A percentile compares a stretch with the other conserved stretches of the same genome.
Evolutionary conservation across 306 rosid genomes (phyloP).

Genomic region (Trifolium pratense): DNA sequence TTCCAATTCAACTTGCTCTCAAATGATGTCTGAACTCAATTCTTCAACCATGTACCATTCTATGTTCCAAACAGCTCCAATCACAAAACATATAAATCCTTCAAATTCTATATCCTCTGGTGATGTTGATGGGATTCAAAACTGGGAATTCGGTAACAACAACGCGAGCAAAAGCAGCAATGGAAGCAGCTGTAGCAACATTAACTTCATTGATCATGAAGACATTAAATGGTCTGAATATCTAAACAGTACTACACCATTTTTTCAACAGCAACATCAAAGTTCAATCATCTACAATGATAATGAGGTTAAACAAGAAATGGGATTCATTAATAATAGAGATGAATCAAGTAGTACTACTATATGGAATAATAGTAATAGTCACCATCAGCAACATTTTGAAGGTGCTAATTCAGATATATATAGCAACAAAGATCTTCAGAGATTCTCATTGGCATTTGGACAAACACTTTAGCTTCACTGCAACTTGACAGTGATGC

Average conservation of each 20-base stretch:
- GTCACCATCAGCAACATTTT: conserved; percentile 31
- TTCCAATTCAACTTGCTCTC: conserved; percentile 46
- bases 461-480: conserved; percentile 71
- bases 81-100: conserved; percentile 46
- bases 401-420: conserved; percentile 51
- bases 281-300: conserved; percentile 38
- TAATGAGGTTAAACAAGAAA: conserved; percentile 64
- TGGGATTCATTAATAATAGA: conserved; percentile 38
- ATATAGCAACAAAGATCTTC: conserved; percentile 75
- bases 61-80: conserved; percentile 33
- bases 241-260: conserved; percentile 53
- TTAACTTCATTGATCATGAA: conserved; percentile 48
- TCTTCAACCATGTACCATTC: conserved; percentile 52
- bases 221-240: conserved; percentile 84
- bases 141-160: conserved; percentile 52
- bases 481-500: conserved; percentile 15
- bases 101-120: conserved; percentile 45
- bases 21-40: conserved; percentile 51
- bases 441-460: conserved; percentile 77
- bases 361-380: conserved; percentile 47
- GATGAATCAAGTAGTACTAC: conserved; percentile 35
- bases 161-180: conserved; percentile 3
- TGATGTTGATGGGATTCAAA: conserved; percentile 45
- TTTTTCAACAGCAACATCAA: conserved; percentile 47
- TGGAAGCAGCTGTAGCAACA: neutral